Percentiles rank a stretch among this genome's conserved stretches.
These are phyloP conservation scores for Cyclotella sp. DNA, from an alignment of 108 stramenopile species.

Conservation along the genomic window DNA sequence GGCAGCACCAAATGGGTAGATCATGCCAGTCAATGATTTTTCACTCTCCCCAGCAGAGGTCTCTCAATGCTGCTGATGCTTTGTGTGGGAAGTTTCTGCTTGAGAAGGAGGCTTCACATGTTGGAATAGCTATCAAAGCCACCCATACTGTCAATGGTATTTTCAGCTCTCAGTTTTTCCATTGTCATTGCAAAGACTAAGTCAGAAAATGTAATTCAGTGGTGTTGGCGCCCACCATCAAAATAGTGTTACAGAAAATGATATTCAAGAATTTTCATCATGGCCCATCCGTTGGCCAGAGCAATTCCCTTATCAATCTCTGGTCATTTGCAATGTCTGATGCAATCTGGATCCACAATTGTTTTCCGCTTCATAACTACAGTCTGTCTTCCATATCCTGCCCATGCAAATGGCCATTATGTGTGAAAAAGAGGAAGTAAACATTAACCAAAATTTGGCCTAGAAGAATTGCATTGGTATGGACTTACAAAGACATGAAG, in stretches of 20 bases:
- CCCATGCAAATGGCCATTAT: too few relatives aligned
- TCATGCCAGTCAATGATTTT: neutral
- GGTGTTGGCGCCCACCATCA: slow-evolving; percentile 54
- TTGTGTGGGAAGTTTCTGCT: slow-evolving; percentile 24
- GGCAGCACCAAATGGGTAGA: neutral
- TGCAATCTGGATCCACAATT: slow-evolving; percentile 25
- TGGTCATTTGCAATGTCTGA: slow-evolving; percentile 58
- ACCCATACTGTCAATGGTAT: slow-evolving; percentile 21
- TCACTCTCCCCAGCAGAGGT: neutral
- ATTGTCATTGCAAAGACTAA: neutral
- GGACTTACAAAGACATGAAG: too few relatives aligned
- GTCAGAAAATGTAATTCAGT: slow-evolving; percentile 6
- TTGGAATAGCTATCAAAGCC: slow-evolving; percentile 2
- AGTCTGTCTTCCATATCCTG: too few relatives aligned
- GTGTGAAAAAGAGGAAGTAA: too few relatives aligned
- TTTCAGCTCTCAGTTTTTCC: neutral
- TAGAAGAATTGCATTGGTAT: too few relatives aligned
- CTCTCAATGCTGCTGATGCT: slow-evolving; percentile 34
- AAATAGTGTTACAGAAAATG: slow-evolving; percentile 50
- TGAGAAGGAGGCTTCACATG: slow-evolving; percentile 3
- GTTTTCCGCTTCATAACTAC: slow-evolving; percentile 31
- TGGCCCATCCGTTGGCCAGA: slow-evolving; percentile 57
- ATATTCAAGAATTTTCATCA: slow-evolving; percentile 3
- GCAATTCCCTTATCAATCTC: slow-evolving; percentile 12
- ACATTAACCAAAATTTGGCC: too few relatives aligned